Evolutionary conservation across 2,329 filamentous ascomycete species (phyloP), one percentile per base, ranked within the genome.

Genomic region (Pseudogymnoascus verrucosus): DNA sequence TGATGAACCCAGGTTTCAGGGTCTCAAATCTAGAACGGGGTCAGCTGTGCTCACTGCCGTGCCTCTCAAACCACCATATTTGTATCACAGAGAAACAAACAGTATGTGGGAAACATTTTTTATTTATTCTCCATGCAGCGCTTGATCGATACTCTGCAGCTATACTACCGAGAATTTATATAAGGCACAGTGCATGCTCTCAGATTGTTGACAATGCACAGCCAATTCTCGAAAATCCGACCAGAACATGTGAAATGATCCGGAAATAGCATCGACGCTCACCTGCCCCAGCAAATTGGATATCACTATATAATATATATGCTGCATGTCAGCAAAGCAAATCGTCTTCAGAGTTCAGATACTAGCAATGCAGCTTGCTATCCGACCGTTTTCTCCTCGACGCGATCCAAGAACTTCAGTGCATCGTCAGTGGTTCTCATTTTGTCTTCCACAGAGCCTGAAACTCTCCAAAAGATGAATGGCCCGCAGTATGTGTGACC

Each of bases 381-480:
- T 12, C 19, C 59, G 21, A 26, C 12, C 3, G 59, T 61, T n/a
- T 8, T 39, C 19, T 39, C 8, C 19, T 26, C 59, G n/a, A 40
- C 59, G 5, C 8, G 59, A n/a, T 61, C 59, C 59, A 39, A 37
- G 10, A 61, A 39, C 2, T 26, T 14, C 12, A 34, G 6, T 19
- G 37, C 59, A 26, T 37, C 59, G 19, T 39, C 59, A n/a, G 34
- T 39, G 34, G 37, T 40, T 26, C 23, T 40, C 59, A 39, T 40
- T 26, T 8, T 37, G 59, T 61, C 59, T 10, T 40, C 59, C 34
- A 2, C 16, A 3, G 34, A 37, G 23, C 37, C 37, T 2, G 59
- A 61, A 40, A 74, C 69, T 36, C 71, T 73, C 74, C 74, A 76
- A 63, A 71, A 75, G 16, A 75, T 69, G 65, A 76, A 76, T 1